Evolutionary conservation across 2,329 filamentous ascomycete species (phyloP).

Genomic region (Xylaria sp.): DNA sequence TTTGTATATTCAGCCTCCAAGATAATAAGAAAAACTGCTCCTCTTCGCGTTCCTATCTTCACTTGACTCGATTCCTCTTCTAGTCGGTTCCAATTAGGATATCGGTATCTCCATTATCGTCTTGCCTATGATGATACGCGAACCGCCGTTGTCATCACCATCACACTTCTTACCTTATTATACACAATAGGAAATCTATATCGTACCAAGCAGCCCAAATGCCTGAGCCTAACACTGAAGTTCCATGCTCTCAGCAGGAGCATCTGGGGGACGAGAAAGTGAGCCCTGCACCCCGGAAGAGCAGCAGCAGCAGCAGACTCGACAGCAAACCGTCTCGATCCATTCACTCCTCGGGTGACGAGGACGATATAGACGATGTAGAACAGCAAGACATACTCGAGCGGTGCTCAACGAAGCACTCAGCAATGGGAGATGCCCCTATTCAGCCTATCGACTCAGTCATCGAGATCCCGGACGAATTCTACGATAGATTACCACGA

Average conservation of each 20-base stretch:
- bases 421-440: conserved; percentile 46
- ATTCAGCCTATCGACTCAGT: conserved; percentile 47
- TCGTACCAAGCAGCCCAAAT: conserved; percentile 29
- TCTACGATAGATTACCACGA: conserved; percentile 73
- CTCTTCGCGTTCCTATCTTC: background rate
- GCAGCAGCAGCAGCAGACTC: conserved; percentile 24
- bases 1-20: conserved; percentile 20
- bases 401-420: conserved; percentile 47
- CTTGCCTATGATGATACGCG: conserved; percentile 40
- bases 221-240: conserved; percentile 28
- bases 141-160: conserved; percentile 6
- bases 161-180: conserved; percentile 7
- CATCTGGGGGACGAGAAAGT: conserved; percentile 13
- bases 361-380: conserved; percentile 20
- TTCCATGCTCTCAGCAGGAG: conserved; percentile 15
- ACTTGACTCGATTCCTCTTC: background rate
- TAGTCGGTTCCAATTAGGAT: conserved; percentile 15
- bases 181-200: conserved; percentile 21
- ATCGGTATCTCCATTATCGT: conserved; percentile 4
- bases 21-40: conserved; percentile 22
- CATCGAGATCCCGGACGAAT: conserved; percentile 59
- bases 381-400: conserved; percentile 39
- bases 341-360: conserved; percentile 22
- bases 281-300: background rate
- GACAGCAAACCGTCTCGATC: conserved; percentile 20